Conservation (phyloP, 2,329 filamentous ascomycete genomes). For the Cladosporium oxysporum region DNA sequence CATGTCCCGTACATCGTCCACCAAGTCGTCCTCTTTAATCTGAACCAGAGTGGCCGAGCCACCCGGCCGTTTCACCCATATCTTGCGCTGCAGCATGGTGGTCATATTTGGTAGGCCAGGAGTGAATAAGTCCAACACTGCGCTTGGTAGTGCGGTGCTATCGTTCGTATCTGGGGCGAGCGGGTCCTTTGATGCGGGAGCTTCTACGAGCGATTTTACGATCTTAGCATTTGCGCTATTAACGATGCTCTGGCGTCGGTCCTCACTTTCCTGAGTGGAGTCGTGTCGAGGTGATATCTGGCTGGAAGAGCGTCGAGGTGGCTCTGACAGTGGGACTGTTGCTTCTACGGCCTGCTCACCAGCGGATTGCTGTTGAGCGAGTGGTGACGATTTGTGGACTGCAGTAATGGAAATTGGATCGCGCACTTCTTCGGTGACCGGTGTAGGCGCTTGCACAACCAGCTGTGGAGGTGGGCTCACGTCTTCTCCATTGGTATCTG, state of each 20-base stretch:
- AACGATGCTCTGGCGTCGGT: constrained; percentile 43
- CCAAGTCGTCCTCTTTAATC: constrained; percentile 83
- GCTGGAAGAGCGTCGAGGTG: constrained; percentile 10
- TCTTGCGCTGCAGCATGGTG: constrained; percentile 64
- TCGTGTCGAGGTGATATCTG: constrained; percentile 18
- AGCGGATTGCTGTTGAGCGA: constrained; percentile 1
- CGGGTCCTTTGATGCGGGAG: constrained; percentile 36
- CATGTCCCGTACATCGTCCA: constrained; percentile 91
- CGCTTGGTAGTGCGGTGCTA: constrained; percentile 32
- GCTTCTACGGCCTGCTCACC: background rate
- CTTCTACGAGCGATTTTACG: constrained; percentile 57
- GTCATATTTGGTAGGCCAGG: constrained; percentile 30
- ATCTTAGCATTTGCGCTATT: constrained; percentile 43
- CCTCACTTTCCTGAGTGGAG: background rate
- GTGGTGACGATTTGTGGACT: background rate
- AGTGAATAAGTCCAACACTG: constrained; percentile 36
- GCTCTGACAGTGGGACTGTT: background rate
- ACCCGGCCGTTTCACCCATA: constrained; percentile 89
- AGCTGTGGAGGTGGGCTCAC: constrained; percentile 25
- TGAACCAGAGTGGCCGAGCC: constrained; percentile 85
- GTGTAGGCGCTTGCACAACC: constrained; percentile 33
- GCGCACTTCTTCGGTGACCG: constrained; percentile 19
- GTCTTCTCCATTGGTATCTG: constrained; percentile 12
- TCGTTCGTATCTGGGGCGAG: constrained; percentile 34
- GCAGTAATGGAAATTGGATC: background rate